These are phyloP conservation scores for Mycosphaerella sp. DNA, from an alignment of 2,329 filamentous ascomycete species.

Conservation along the genomic window DNA sequence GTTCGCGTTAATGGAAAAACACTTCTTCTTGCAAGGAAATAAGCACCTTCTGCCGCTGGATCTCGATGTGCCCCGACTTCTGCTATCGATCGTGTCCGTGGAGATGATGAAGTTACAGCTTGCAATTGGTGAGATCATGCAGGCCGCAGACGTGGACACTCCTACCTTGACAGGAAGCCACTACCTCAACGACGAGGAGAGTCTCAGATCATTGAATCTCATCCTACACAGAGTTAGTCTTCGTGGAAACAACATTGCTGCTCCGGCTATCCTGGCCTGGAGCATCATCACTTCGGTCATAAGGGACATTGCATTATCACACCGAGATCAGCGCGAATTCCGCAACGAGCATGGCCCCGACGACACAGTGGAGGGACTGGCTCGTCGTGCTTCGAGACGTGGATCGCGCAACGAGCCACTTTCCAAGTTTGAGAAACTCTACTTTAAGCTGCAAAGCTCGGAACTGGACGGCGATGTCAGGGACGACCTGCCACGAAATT, in stretches of 20 bases:
- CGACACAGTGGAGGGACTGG: slow-evolving; percentile 31
- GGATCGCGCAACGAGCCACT: slow-evolving; percentile 11
- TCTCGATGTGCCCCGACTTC: slow-evolving; percentile 56
- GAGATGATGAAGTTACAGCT: slow-evolving; percentile 63
- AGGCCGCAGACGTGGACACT: slow-evolving; percentile 15
- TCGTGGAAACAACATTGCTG: slow-evolving; percentile 54
- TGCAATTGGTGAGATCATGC: slow-evolving; percentile 48
- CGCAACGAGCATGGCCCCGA: slow-evolving; percentile 8
- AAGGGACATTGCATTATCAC: slow-evolving; percentile 39
- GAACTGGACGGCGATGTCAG: slow-evolving; percentile 29
- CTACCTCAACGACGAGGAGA: slow-evolving; percentile 63
- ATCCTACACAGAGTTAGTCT: slow-evolving; percentile 58
- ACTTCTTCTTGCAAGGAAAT: slow-evolving; percentile 60
- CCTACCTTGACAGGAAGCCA: slow-evolving; percentile 8
- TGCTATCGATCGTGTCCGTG: slow-evolving; percentile 65
- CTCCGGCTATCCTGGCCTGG: slow-evolving; percentile 75
- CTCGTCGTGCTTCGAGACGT: slow-evolving; percentile 12
- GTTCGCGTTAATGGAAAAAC: slow-evolving; percentile 66
- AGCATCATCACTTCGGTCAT: slow-evolving; percentile 66
- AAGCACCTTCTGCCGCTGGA: slow-evolving; percentile 33
- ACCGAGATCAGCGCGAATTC: slow-evolving; percentile 15
- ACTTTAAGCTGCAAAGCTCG: slow-evolving; percentile 19
- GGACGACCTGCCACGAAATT: slow-evolving; percentile 37
- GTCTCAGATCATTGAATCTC: slow-evolving; percentile 66
- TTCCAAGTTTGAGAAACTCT: slow-evolving; percentile 27